Evolutionary conservation across 257 asterid species (phyloP).

Genomic region (Solanum sejunctum): DNA sequence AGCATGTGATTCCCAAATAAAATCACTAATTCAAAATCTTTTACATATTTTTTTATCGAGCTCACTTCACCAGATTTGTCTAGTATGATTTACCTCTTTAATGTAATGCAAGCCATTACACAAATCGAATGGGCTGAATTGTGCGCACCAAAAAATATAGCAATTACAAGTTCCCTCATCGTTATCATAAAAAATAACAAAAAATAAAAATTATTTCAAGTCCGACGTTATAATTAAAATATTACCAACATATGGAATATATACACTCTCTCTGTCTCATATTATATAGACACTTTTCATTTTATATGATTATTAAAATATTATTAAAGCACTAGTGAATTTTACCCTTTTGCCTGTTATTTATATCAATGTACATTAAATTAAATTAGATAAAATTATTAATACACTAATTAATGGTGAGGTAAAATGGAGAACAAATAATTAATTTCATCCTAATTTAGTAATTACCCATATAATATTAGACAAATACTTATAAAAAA

Average conservation of each 20-base stretch:
- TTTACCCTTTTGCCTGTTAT: too few relatives aligned
- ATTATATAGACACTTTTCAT: too few relatives aligned
- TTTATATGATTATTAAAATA: too few relatives aligned
- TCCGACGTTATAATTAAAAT: neutral
- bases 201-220: neutral
- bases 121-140: rapidly evolving
- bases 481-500: too few relatives aligned
- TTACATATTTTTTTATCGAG: neutral
- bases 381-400: too few relatives aligned
- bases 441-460: too few relatives aligned
- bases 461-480: too few relatives aligned
- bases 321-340: too few relatives aligned
- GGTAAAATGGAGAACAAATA: too few relatives aligned
- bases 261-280: too few relatives aligned
- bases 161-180: rapidly evolving
- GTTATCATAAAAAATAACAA: neutral
- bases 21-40: neutral
- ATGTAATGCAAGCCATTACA: neutral
- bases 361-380: too few relatives aligned
- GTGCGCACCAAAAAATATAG: neutral
- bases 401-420: too few relatives aligned
- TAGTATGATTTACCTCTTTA: neutral
- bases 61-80: neutral
- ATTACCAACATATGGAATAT: neutral
- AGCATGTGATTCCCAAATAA: neutral